Percentiles rank a stretch among this genome's conserved stretches.
Evolutionary conservation across 1,284 basidiomycete genomes (phyloP).

Genomic region (Porodaedalea pini): DNA sequence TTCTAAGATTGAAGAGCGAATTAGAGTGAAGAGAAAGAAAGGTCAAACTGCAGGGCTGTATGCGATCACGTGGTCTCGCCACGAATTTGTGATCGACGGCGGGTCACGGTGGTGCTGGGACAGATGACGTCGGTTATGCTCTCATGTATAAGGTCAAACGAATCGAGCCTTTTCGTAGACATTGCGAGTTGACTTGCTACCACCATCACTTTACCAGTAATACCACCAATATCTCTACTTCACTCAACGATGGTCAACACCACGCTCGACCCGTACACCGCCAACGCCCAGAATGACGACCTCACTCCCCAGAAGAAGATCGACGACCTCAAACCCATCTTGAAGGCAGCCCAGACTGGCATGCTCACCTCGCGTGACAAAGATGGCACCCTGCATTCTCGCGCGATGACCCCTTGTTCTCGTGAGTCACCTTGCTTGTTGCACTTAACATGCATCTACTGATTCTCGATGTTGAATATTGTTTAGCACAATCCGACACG

Average conservation of each 20-base stretch:
- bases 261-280: conserved; percentile 62
- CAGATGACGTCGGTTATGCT: not conserved
- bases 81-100: not conserved
- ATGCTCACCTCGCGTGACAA: conserved; percentile 80
- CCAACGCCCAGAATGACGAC: conserved; percentile 52
- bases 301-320: conserved; percentile 64
- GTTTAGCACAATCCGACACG: conserved; percentile 42
- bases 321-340: conserved; percentile 54
- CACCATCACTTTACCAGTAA: not conserved
- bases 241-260: conserved; percentile 14
- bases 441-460: not conserved
- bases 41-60: not conserved
- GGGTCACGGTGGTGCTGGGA: not conserved
- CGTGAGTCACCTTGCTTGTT: conserved; percentile 40
- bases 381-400: conserved; percentile 75
- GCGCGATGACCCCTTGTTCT: conserved; percentile 76
- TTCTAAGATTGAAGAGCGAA: too few species aligned
- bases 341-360: conserved; percentile 60
- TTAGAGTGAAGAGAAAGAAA: too few species aligned
- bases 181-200: not conserved
- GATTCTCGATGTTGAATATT: not conserved
- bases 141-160: not conserved
- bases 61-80: not conserved
- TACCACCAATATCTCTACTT: not conserved
- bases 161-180: not conserved